Base-by-base conservation (phyloP, 345 rosid genomes). In the Rhodamnia argentea region DNA sequence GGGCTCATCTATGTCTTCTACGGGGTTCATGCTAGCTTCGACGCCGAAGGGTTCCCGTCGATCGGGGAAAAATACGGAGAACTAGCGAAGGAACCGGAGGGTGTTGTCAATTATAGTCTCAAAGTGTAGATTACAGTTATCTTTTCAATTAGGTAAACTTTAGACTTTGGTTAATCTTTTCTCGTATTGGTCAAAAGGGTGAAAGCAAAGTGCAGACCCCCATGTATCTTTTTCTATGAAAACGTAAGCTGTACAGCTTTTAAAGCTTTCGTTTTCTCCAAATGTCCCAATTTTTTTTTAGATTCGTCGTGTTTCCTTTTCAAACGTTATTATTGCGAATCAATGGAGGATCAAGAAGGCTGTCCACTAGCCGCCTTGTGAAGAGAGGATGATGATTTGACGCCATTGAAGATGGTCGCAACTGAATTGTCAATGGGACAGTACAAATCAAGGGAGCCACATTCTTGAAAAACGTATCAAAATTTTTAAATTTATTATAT, bases 1-100 rank as follows among this genome's bases (percentile, higher is more conserved):
- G 93, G 92, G 83, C 86, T 97, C 15, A 91, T 95, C 5, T 97
- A 97, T 85, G 88, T 97, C 23, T 87, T 97, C 1, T 96, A 97
- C 89, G 92, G 99, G 75, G 98, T 97, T 54, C 99, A 97, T 90
- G 95, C 98, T 6, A 97, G 99, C 90, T 90, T 87, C 89, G 98
- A 97, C 89, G 98, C 96, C 14, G 95, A 94, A 89, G 92, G 83
- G 13, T 89, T 91, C 20, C 92, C 92, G 53, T 91, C 86, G 40
- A 83, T 91, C 7, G 86, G 88, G 85, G 88, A 84, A 82, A 90
- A 93, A 91, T 89, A 89, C 82, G 90, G 86, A 5, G 95, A 90
- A 20, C 86, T 86, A 58, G 37, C 59, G 50, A 88, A 86, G 87
- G 96, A 90, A 87, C 86, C 91, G 54, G 87, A 86, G 20, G 89